Evolutionary conservation across 2,329 filamentous ascomycete species (phyloP).

Genomic region (Pseudogymnoascus sp.): DNA sequence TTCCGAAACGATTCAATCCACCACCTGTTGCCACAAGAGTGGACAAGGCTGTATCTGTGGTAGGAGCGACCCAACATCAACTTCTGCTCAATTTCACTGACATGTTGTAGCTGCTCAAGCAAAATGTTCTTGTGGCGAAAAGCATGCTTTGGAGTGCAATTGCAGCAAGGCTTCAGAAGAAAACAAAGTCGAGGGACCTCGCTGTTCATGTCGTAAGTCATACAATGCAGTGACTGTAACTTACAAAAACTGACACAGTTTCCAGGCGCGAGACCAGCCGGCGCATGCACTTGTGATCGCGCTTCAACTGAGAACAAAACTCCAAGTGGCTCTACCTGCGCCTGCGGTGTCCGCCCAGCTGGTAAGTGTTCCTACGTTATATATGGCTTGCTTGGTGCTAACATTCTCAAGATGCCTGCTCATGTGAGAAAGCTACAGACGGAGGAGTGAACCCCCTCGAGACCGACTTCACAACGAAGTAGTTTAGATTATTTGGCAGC

Average conservation of each 20-base stretch:
- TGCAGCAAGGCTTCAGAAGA: conserved; percentile 71
- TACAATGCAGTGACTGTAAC: not conserved
- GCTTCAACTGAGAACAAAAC: conserved; percentile 61
- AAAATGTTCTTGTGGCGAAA: conserved; percentile 83
- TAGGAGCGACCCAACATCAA: conserved; percentile 2
- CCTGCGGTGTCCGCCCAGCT: conserved; percentile 67
- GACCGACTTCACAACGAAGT: conserved; percentile 77
- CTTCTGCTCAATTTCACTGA: conserved; percentile 7
- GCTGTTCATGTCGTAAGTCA: conserved; percentile 69
- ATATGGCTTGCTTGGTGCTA: conserved; percentile 14
- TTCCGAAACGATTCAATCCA: conserved; percentile 23
- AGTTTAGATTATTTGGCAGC: not conserved
- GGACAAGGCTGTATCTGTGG: conserved; percentile 26
- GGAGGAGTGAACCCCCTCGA: conserved; percentile 59
- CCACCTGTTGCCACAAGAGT: conserved; percentile 28
- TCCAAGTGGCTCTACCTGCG: conserved; percentile 54
- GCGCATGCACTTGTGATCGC: conserved; percentile 74
- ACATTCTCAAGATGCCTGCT: conserved; percentile 53
- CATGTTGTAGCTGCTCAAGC: conserved; percentile 48
- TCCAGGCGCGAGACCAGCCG: conserved; percentile 58
- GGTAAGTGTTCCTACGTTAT: conserved; percentile 44
- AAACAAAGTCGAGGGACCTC: conserved; percentile 63
- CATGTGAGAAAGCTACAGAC: conserved; percentile 68
- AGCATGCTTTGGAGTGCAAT: conserved; percentile 76
- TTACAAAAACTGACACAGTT: conserved; percentile 30